These are phyloP conservation scores for Ogataea philodendri DNA, from an alignment of 805 yeast species.

Conservation along the genomic window DNA sequence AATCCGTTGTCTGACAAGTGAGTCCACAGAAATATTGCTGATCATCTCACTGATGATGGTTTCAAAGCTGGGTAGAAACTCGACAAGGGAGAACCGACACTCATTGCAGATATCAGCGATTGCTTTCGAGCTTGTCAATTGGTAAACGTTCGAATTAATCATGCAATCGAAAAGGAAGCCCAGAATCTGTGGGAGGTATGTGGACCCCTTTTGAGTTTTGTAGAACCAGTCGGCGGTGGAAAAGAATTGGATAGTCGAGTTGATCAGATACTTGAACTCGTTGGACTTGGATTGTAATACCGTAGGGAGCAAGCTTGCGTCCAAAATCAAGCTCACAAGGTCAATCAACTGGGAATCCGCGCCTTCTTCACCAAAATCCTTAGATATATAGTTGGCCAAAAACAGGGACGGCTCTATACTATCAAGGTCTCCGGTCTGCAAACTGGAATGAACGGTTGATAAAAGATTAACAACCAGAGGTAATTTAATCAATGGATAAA, in stretches of 20 bases:
- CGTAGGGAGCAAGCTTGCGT: conserved; percentile 30
- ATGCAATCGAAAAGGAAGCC: conserved; percentile 43
- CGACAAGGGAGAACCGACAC: conserved; percentile 43
- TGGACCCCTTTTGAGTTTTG: conserved; percentile 42
- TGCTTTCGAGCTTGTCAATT: conserved; percentile 50
- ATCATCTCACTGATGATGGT: conserved; percentile 47
- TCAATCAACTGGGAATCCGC: conserved; percentile 24
- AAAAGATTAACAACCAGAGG: conserved; percentile 47
- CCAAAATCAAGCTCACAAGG: conserved; percentile 28
- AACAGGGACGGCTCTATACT: conserved; percentile 64
- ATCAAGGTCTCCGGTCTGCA: conserved; percentile 28
- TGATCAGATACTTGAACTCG: conserved; percentile 33
- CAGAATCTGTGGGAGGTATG: conserved; percentile 49
- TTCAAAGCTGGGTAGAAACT: conserved; percentile 49
- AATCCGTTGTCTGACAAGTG: conserved; percentile 56
- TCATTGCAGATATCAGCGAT: conserved; percentile 57
- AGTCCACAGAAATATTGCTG: conserved; percentile 37
- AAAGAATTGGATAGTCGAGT: conserved; percentile 55
- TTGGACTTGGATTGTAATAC: conserved; percentile 15
- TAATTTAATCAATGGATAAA: conserved; percentile 63
- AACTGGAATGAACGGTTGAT: conserved; percentile 32
- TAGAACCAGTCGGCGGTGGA: conserved; percentile 63
- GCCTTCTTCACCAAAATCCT: conserved; percentile 43
- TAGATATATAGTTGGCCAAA: conserved; percentile 54
- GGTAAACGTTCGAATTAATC: conserved; percentile 26